Evolutionary conservation across 2,329 filamentous ascomycete species (phyloP).

Genomic region (Alternaria metachromatica): DNA sequence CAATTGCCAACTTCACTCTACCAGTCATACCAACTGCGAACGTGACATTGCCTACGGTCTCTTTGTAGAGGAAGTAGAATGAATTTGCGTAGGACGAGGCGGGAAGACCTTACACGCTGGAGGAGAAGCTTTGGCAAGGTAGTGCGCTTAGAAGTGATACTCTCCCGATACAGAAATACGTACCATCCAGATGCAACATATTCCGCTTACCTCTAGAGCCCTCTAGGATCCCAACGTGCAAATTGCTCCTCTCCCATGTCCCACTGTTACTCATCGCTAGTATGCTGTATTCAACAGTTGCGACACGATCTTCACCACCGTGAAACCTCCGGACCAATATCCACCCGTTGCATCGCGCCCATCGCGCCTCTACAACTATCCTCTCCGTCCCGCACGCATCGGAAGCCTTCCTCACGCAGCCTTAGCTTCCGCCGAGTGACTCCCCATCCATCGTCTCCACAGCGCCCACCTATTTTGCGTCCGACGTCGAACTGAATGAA

Average conservation of each 20-base stretch:
- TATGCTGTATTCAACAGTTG: not conserved
- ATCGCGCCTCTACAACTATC: not conserved
- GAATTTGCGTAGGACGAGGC: not conserved
- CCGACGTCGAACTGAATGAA: not conserved
- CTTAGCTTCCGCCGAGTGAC: conserved; percentile 8
- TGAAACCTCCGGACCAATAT: not conserved
- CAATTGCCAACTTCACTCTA: conserved; percentile 7
- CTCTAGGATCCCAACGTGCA: not conserved
- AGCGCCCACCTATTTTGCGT: not conserved
- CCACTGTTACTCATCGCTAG: not conserved
- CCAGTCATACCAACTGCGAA: conserved; percentile 5
- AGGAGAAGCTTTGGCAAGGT: not conserved
- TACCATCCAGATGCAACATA: not conserved
- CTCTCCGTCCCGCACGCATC: not conserved
- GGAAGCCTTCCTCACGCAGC: conserved; percentile 6
- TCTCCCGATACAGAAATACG: not conserved
- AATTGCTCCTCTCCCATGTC: not conserved
- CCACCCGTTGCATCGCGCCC: not conserved
- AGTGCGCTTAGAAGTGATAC: not conserved
- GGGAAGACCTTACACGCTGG: not conserved
- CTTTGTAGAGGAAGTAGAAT: not conserved
- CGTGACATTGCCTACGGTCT: conserved; percentile 3
- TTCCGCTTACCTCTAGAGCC: not conserved
- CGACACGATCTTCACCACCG: not conserved
- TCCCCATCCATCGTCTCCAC: not conserved